Evolutionary conservation across 257 asterid genomes (phyloP), one percentile per base, ranked within the genome.

Genomic region (Solanum sejunctum): DNA sequence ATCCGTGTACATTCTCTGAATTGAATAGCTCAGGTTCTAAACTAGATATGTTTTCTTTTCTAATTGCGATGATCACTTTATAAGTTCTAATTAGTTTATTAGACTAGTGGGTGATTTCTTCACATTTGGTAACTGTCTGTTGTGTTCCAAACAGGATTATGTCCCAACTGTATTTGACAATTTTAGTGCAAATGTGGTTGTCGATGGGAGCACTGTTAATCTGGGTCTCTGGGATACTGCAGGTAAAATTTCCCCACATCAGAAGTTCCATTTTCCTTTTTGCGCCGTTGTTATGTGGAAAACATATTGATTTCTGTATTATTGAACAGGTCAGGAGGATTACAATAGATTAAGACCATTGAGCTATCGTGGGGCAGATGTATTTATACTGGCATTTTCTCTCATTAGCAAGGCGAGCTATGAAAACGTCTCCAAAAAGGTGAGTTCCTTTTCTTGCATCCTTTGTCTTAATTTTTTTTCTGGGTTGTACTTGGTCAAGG

Each of bases 291-390:
- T 5, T 23, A 23, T 58, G 63, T 79, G 83, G 81, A 79, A 32
- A 32, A 67, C 47, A 72, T 49, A 75, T 45, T 61, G 43, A 80
- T 63, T 87, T 45, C 85, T 26, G 26, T 51, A 51, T 45, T 51
- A 51, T 51, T 77, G 82, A 51, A 72, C 36, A 95, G 99, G 99
- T 72, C 99, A 95, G 87, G 98, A 95, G 92, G 99, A 94, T 89
- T 94, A 94, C 91, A 93, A 92, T 82, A 90, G 98, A 86, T 89
- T 95, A 86, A 91, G 98, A 84, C 99, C 99, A 4, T 87, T 94
- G 87, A 94, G 98, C 90, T 94, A 94, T 86, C 97, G 98, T 55
- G 98, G 98, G 80, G 99, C 99, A 51, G 99, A 96, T 90, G 98
- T 96, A 81, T 96, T 96, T 85, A 93, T 96, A 87, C 97, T 96